Evolutionary conservation across 345 rosid genomes (phyloP), one percentile per base, ranked within the genome.

Genomic region (Draba incana): DNA sequence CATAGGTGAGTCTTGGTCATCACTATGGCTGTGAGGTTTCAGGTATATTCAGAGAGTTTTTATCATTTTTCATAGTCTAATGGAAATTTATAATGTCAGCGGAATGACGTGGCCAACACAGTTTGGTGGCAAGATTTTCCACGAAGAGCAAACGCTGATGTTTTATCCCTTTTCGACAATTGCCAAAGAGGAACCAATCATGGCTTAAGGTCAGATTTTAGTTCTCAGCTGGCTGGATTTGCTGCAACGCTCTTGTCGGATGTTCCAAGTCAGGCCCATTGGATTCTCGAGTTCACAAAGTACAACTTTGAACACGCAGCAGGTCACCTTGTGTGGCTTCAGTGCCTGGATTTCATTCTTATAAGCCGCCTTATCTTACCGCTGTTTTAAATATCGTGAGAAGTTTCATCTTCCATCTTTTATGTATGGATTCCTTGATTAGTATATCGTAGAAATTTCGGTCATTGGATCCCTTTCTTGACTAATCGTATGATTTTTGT

Each of bases 61-160:
- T n/a, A 62, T 44, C 35, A 58, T 57, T 14, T 64, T 27, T 68
- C 39, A 8, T 72, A 10, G 51, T 55, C 72, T 68, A 38, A 76
- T 66, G 35, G 23, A 6, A 52, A 63, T 25, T 60, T 62, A 10
- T 50, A 46, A 57, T 62, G 76, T 50, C 92, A 92, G 98, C 90
- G 98, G 98, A 82, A 81, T 71, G 84, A 69, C 54, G 92, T 90
- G 75, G 90, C 98, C 57, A 92, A 92, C 79, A 88, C 92, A 4
- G 58, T 92, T 64, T 92, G 97, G 98, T 92, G 98, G 98, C 97
- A 92, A 92, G 97, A 92, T 79, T 92, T 92, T 61, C 98, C 96
- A 38, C 65, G 76, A 38, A 83, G 89, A 83, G 64, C 76, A 57
- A 74, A 72, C 13, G 86, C 96, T 55, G 85, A 86, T 81, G 73